Evolutionary conservation across 1,139 yeast genomes (phyloP), one percentile per base, ranked within the genome.

Genomic region (Geotrichum restrictum): DNA sequence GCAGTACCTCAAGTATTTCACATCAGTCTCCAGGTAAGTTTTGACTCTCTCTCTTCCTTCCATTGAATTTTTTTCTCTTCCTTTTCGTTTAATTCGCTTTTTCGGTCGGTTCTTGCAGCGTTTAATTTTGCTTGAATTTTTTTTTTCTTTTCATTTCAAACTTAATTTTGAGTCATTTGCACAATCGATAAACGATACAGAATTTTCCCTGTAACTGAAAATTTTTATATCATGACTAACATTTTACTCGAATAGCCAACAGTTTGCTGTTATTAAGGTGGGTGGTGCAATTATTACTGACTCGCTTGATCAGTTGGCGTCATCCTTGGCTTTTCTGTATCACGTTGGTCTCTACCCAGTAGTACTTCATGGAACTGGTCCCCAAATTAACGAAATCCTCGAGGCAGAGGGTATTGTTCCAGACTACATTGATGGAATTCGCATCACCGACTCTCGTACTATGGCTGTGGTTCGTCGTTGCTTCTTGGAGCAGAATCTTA

Each of bases 241-340:
- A 34, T 34, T n/a, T 7, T n/a, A n/a, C n/a, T n/a, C n/a, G n/a
- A 50, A 88, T 11, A 89, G 88, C 61, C 98, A 93, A 69, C 98
- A 93, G 68, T 93, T 93, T 66, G 99, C 99, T 11, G 97, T 93
- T 48, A 93, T 93, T 72, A 93, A 93, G 71, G 98, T 93, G 39
- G 99, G 99, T 41, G 99, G 99, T 60, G 99, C 98, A 41, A 91
- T 94, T 64, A 93, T 93, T 68, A 91, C 98, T 48, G 95, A 93
- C 64, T 94, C 91, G 63, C 74, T 94, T 59, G 86, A 89, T 13
- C 96, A 93, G 70, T 76, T 93, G 62, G 98, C 98, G 0, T 88
- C 96, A 0, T 91, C 98, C 65, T 75, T 93, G 59, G 98, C 98
- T 5, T 93, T 93, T 70, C 76, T 93, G 61, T 93, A 93, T 74